Conservation (phyloP, 2,329 filamentous ascomycete genomes). For the Microascus cirrosus region DNA sequence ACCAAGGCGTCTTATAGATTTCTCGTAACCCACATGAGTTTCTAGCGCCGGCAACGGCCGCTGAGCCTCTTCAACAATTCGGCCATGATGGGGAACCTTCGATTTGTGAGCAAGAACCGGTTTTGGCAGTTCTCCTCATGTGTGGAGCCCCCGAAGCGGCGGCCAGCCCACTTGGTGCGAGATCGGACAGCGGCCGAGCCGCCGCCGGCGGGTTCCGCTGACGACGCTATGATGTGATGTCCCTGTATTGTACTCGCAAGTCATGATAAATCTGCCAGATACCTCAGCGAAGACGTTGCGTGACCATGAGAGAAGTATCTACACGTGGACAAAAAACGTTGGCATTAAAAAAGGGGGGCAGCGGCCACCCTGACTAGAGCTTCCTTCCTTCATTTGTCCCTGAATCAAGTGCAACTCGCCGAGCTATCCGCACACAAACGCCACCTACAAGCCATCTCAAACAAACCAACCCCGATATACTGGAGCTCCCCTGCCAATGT, state of each 20-base stretch:
- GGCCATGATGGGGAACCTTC: no score
- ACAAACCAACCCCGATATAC: neutral
- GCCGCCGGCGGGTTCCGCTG: neutral
- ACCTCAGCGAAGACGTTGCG: neutral
- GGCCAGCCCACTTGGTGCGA: neutral
- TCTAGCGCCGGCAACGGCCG: no score
- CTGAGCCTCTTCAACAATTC: no score
- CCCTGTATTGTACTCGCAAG: neutral
- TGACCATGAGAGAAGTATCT: neutral
- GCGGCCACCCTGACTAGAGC: neutral
- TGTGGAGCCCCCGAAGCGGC: neutral
- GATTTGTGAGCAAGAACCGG: neutral
- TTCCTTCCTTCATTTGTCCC: neutral
- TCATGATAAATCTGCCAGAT: neutral
- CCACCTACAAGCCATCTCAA: neutral
- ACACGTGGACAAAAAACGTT: neutral
- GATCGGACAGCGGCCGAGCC: neutral
- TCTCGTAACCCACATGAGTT: neutral
- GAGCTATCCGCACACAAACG: neutral
- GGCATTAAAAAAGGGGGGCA: neutral
- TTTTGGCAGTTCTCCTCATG: neutral
- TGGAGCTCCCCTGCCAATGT: neutral
- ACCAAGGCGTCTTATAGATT: neutral
- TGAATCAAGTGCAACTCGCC: neutral
- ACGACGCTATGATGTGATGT: neutral